A percentile compares a stretch with the other conserved stretches of the same genome.
Conservation (phyloP, 345 rosid species). For the Microcos paniculata region DNA sequence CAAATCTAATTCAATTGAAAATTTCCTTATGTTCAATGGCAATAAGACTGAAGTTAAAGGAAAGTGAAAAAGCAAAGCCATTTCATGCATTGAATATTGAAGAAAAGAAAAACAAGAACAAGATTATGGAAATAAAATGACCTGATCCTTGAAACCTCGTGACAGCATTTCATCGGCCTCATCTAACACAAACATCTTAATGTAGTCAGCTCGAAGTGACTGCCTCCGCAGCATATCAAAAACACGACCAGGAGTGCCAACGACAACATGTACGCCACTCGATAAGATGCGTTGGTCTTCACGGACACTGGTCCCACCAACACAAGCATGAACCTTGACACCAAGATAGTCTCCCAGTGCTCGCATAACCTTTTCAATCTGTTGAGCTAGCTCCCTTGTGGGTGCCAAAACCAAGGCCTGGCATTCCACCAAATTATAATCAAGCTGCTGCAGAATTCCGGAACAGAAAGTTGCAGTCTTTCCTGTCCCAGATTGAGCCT, state of each 20-base stretch:
- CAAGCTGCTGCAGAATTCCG: conserved; percentile 75
- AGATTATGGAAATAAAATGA: conserved; percentile 10
- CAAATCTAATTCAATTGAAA: neutral
- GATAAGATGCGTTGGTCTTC: conserved; percentile 78
- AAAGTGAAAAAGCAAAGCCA: neutral
- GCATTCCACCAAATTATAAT: conserved; percentile 60
- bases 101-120: neutral
- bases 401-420: conserved; percentile 83
- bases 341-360: conserved; percentile 82
- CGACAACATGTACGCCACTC: conserved; percentile 83
- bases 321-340: conserved; percentile 84
- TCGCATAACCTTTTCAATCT: conserved; percentile 86
- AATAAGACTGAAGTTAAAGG: neutral
- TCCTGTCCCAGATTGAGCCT: conserved; percentile 87
- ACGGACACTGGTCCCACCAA: conserved; percentile 82
- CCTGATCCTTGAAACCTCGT: conserved; percentile 91
- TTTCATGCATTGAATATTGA: neutral
- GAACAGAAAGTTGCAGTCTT: conserved; percentile 85
- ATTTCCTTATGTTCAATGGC: neutral
- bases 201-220: conserved; percentile 67
- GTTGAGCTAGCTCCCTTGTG: conserved; percentile 79
- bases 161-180: conserved; percentile 91
- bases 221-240: conserved; percentile 83
- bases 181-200: conserved; percentile 75
- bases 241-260: conserved; percentile 84